Base-by-base conservation (phyloP, 495 filamentous ascomycete genomes). In the Clavariopsis aquatica region DNA sequence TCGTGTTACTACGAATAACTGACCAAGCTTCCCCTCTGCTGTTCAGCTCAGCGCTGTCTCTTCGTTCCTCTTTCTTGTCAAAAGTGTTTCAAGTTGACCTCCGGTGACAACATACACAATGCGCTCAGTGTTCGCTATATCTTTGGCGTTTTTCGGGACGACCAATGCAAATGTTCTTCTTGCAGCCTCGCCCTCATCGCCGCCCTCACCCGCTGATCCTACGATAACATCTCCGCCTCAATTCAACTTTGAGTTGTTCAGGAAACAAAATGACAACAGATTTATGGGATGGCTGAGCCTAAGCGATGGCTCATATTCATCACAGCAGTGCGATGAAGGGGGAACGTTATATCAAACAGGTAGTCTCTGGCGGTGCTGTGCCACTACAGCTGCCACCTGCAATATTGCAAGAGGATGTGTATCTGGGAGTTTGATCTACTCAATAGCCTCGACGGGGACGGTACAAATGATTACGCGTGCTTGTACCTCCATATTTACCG, bases 141-240 rank as follows among this genome's bases (percentile, higher is more conserved):
- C 36, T 10, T 55, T 23, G 49, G 34, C 49, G 29, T 23, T 61
- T 1, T 29, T 36, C 26, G 17, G 29, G 1, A 17, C 27, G 27
- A 34, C 17, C 27, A 15, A 43, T 13, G 57, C 57, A n/a, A 27
- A 41, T 31, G 28, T 60, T n/a, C 27, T 60, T 29, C 31, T 34
- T 34, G 31, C 31, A 34, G 31, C 31, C 31, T 34, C 38, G n/a
- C 31, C 49, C n/a, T 26, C 29, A 1, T 19, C 2, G 19, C 2
- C 31, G 13, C 47, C 47, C 47, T 34, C 47, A 34, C 27, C 22
- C 15, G 1, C 62, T 3, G 62, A 65, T 23, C 62, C 62, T 10
- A 65, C 62, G n/a, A 59, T 65, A 23, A 65, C 62, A 22, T 36
- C 54, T 8, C 52, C 54, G n/a, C 62, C 62, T 13, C 12, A 53